Percentiles rank a stretch among this genome's conserved stretches.
phyloP scores from a whole-genome alignment of 805 yeast species.

The Dipodascus geniculatus region DNA sequence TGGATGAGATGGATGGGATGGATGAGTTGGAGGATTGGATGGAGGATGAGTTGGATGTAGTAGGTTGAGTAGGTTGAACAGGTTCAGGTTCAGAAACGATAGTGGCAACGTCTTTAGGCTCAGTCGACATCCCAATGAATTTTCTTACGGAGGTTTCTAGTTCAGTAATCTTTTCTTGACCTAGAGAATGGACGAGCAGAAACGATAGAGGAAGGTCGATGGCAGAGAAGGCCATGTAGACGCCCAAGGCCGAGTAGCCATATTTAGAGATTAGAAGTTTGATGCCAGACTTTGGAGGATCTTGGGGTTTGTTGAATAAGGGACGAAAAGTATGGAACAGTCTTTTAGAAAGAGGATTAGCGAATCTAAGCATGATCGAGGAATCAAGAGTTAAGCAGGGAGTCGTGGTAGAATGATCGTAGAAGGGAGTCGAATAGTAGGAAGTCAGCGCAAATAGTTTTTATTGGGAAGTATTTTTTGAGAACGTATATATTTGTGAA shows the following conservation, averaged over 20 bases:
- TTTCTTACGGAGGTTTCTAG: constrained; percentile 51
- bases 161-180: constrained; percentile 67
- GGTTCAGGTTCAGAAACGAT: constrained; percentile 8
- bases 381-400: too few relatives aligned
- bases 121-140: constrained; percentile 48
- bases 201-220: constrained; percentile 81
- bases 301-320: background rate
- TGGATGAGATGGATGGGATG: too few relatives aligned
- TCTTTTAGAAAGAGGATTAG: background rate
- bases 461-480: background rate
- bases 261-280: constrained; percentile 55
- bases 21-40: too few relatives aligned
- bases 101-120: constrained; percentile 5
- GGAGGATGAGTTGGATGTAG: constrained; percentile 2
- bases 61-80: too few relatives aligned
- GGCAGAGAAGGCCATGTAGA: constrained; percentile 59
- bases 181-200: constrained; percentile 70
- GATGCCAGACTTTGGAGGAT: background rate
- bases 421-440: too few relatives aligned
- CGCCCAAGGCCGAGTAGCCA: constrained; percentile 85
- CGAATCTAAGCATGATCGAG: background rate
- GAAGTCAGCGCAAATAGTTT: too few relatives aligned
- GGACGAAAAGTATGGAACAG: background rate
- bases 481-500: too few relatives aligned
- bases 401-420: too few relatives aligned